These are phyloP conservation scores for Mycena vulgaris DNA, from an alignment of 768 basidiomycete species.

Conservation along the genomic window DNA sequence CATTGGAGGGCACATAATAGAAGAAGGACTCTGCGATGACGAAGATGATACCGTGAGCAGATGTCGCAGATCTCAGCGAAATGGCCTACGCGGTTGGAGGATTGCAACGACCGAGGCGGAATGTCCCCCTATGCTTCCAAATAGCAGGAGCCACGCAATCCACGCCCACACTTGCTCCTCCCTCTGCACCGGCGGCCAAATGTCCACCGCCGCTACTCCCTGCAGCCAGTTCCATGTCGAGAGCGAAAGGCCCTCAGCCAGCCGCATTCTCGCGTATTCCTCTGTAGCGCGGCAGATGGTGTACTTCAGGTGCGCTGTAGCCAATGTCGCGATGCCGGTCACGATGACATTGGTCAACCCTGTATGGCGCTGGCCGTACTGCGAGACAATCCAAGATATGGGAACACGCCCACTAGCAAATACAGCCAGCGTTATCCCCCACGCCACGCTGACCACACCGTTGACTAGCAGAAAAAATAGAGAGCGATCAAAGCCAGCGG, in stretches of 20 bases:
- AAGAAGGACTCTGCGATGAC: slow-evolving; percentile 7
- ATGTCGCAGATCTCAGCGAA: neutral
- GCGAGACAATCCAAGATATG: slow-evolving; percentile 2
- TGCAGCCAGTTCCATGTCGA: slow-evolving; percentile 16
- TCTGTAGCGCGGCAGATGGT: slow-evolving; percentile 4
- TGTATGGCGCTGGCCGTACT: slow-evolving; percentile 11
- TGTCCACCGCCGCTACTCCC: neutral
- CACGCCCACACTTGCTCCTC: neutral
- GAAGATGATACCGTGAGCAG: neutral
- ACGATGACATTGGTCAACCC: slow-evolving; percentile 19
- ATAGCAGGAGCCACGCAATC: slow-evolving; percentile 15
- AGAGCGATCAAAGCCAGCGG: slow-evolving; percentile 10
- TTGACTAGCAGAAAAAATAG: slow-evolving; percentile 17
- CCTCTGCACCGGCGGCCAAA: slow-evolving; percentile 15
- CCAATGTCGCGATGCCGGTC: slow-evolving; percentile 13
- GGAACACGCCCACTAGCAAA: slow-evolving; percentile 8
- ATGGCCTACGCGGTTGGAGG: slow-evolving; percentile 21
- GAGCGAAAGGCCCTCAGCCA: slow-evolving; percentile 5
- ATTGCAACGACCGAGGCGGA: slow-evolving; percentile 26
- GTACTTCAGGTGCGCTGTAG: slow-evolving; percentile 21
- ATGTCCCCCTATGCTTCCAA: slow-evolving; percentile 24
- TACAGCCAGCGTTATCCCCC: slow-evolving; percentile 22
- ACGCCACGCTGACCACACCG: slow-evolving; percentile 16
- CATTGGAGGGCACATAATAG: neutral
- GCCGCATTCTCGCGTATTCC: slow-evolving; percentile 3